These are phyloP conservation scores for Tranzscheliella williamsii DNA, from an alignment of 1,284 basidiomycete species.

Conservation along the genomic window DNA sequence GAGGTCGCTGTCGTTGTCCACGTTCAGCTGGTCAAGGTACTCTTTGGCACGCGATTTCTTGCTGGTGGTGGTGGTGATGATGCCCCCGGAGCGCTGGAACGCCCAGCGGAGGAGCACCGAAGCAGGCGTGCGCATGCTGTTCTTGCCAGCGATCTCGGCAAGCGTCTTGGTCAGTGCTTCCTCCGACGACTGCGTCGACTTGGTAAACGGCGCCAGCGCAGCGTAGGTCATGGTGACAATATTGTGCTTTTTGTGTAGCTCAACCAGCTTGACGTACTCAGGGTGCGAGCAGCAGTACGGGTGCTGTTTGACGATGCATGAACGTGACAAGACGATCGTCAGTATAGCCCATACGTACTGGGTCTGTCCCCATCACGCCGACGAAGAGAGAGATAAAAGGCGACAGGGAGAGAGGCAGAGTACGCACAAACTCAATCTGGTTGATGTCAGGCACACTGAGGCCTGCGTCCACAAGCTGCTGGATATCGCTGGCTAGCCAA, in stretches of 20 bases:
- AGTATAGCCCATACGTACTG: too few relatives aligned
- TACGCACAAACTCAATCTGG: conserved; percentile 46
- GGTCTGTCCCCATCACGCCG: too few relatives aligned
- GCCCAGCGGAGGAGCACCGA: conserved; percentile 41
- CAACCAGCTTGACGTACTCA: conserved; percentile 35
- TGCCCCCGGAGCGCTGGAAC: conserved; percentile 34
- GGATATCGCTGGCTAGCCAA: conserved; percentile 42
- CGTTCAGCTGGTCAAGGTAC: conserved; percentile 34
- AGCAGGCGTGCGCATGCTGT: conserved; percentile 22
- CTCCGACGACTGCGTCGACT: conserved; percentile 15
- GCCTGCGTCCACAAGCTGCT: conserved; percentile 40
- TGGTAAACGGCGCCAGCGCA: conserved; percentile 37
- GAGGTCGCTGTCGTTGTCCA: conserved; percentile 16
- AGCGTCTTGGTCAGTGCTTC: conserved; percentile 30
- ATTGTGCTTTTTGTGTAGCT: conserved; percentile 30
- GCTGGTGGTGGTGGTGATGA: conserved; percentile 43
- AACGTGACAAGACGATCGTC: too few relatives aligned
- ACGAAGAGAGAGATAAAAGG: too few relatives aligned
- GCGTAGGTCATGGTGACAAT: conserved; percentile 46
- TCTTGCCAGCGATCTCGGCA: conserved; percentile 24
- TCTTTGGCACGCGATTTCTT: conserved; percentile 34
- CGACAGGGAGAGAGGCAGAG: neutral
- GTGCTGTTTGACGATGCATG: conserved; percentile 7
- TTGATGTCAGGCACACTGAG: conserved; percentile 44
- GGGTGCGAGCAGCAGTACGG: conserved; percentile 29